These are phyloP conservation scores for Chiua virens DNA, from an alignment of 768 basidiomycete genomes.

Conservation along the genomic window DNA sequence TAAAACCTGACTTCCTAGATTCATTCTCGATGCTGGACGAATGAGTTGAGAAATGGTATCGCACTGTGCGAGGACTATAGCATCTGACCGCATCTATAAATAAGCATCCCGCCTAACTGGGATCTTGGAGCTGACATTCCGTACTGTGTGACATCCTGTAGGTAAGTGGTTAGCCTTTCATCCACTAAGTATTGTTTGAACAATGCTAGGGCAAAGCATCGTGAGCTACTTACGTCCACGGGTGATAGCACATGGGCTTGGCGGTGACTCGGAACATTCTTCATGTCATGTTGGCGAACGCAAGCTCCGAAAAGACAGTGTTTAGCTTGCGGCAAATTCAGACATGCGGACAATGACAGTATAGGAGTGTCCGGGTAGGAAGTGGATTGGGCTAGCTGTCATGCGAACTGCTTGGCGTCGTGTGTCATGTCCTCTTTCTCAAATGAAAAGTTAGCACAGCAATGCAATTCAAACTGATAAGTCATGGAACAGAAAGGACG, in stretches of 20 bases:
- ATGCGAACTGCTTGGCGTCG: not conserved
- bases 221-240: conserved; percentile 7
- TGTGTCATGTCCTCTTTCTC: not conserved
- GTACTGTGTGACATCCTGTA: not conserved
- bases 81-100: not conserved
- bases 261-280: not conserved
- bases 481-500: conserved; percentile 4
- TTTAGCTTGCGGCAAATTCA: not conserved
- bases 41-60: not conserved
- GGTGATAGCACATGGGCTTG: not conserved
- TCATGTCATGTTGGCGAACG: not conserved
- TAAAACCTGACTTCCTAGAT: not conserved
- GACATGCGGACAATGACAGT: not conserved
- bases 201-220: not conserved
- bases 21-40: not conserved
- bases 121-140: not conserved
- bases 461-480: conserved; percentile 6
- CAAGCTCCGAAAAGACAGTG: not conserved
- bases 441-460: conserved; percentile 11
- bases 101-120: not conserved
- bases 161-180: not conserved
- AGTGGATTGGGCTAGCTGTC: not conserved
- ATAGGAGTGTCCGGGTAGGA: not conserved
- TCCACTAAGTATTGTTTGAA: not conserved
- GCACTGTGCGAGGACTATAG: not conserved